phyloP scores from a whole-genome alignment of 2,329 filamentous ascomycete genomes.

The Trichoderma polysporum region DNA sequence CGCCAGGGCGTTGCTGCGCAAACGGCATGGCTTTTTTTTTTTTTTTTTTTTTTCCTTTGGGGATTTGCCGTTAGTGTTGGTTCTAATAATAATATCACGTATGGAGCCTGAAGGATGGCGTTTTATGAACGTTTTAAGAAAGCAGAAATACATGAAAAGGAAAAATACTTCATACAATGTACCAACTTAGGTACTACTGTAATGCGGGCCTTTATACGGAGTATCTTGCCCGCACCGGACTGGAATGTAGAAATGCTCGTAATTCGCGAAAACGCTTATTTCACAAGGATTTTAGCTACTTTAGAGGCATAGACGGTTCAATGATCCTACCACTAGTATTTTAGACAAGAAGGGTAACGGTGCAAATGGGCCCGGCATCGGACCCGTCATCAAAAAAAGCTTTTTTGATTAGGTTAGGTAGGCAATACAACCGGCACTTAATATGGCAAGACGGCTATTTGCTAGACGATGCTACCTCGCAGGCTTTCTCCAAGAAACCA shows the following conservation, averaged over 20 bases:
- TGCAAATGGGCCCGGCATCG: not conserved
- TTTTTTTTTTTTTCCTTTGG: not conserved
- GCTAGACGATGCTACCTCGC: not conserved
- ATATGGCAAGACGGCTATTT: conserved; percentile 7
- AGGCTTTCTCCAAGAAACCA: not conserved
- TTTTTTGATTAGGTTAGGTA: not conserved
- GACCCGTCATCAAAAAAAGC: not conserved
- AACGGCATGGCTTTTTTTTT: not conserved
- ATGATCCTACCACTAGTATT: not conserved
- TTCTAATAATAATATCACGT: not conserved
- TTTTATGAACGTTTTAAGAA: not conserved
- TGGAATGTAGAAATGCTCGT: not conserved
- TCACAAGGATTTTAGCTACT: not conserved
- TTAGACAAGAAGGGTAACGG: too few relatives aligned
- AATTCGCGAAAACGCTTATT: not conserved
- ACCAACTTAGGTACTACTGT: not conserved
- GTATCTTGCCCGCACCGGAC: not conserved
- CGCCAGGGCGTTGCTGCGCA: not conserved
- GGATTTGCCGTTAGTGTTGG: not conserved
- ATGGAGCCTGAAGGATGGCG: not conserved
- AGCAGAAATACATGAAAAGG: not conserved
- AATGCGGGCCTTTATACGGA: too few relatives aligned
- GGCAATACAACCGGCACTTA: not conserved
- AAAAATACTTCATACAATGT: not conserved
- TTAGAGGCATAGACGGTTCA: not conserved